Evolutionary conservation across 805 yeast species (phyloP), one percentile per base, ranked within the genome.

Genomic region (Starmera quercuum): DNA sequence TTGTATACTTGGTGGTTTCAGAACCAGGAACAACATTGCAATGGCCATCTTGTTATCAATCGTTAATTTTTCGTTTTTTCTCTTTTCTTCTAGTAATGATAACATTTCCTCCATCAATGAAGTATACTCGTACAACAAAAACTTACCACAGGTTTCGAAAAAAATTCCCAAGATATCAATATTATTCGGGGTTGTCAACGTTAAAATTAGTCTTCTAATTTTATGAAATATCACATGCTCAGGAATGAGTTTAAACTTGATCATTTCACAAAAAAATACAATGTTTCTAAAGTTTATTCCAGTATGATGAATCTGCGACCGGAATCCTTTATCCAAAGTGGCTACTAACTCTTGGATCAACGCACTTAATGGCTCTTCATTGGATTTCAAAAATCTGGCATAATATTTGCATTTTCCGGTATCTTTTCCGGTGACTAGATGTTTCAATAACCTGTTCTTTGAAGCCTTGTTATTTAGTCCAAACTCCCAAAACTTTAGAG

Each of bases 221-320:
- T 80, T 82, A 54, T 86, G 88, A 51, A 85, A 81, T 10, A 79
- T 63, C 37, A 79, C 66, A 53, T 76, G 78, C n/a, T 66, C 60
- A 0, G 95, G 90, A 12, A 86, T 64, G 39, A 86, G 54, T 44
- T 71, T 75, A 53, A 87, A 87, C 50, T 83, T 85, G 21, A 81
- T 73, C 59, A 87, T 61, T 48, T 88, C 96, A 31, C 76, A 62
- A 43, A 83, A 77, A 44, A 83, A 80, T 16, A 68, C 64, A 24
- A 83, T 68, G 42, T 69, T 73, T 42, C 65, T 69, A 43, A 76
- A 72, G 41, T 73, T 73, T 32, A 79, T 54, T 14, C 58, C 59
- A 34, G 61, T 66, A 22, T 73, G 68, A 38, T 69, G 71, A 26
- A 82, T 63, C 49, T 77, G 84, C 14, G 71, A 66, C 42, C 83